Evolutionary conservation across 192 early-diverging fungal genomes (phyloP), one percentile per base, ranked within the genome.

Genomic region (Coemansia sp.): DNA sequence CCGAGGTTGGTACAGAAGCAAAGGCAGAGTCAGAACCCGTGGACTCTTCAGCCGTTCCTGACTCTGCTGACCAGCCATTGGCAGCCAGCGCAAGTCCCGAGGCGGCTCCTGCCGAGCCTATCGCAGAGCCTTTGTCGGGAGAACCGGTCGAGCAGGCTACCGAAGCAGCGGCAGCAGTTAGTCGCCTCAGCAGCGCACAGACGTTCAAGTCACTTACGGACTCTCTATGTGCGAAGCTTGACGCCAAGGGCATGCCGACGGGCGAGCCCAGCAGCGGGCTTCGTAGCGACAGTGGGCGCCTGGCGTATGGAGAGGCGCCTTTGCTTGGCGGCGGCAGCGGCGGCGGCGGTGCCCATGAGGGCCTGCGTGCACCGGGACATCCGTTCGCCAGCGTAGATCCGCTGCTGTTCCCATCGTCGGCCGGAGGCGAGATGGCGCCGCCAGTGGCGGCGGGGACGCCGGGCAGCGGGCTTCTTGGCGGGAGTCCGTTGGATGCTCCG

Each of bases 151-250:
- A 28, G 30, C 27, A 18, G 28, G 28, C 18, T 19, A n/a, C n/a
- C n/a, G n/a, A n/a, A n/a, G 33, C 9, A 17, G 14, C n/a, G 9
- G 34, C 22, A 17, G 25, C 47, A 10, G 26, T 28, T 17, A 44
- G 38, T 43, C 47, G 54, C 29, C 31, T 51, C 12, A 63, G 22
- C 51, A 62, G 67, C 31, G 67, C 67, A 1, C 48, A 46, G n/a
- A 59, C 67, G 31, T 70, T 70, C 67, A 60, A 71, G 52, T 53
- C 45, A 2, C 58, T 71, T 25, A 57, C 67, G 6, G 67, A 71
- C 43, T 71, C 67, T 19, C 56, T 71, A 23, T 63, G 63, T 56
- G 67, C 60, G 20, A 50, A 71, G 51, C 67, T 71, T 23, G 64
- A 71, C 27, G 67, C 67, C 42, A 63, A 63, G 51, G 67, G n/a